phyloP scores from a whole-genome alignment of 805 yeast species.

The Wickerhamomyces queroliae region DNA sequence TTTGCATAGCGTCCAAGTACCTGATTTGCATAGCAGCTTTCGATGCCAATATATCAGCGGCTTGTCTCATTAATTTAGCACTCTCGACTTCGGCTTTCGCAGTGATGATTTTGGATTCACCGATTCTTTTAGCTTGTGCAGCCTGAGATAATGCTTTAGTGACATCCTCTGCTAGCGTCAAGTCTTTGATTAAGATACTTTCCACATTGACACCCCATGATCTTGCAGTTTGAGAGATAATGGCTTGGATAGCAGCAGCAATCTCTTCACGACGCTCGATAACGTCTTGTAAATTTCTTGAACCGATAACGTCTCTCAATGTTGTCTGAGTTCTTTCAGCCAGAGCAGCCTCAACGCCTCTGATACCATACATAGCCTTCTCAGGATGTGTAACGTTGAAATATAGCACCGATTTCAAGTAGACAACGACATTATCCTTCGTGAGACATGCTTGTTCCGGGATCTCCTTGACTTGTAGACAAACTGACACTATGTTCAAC shows the following conservation, averaged over 20 bases:
- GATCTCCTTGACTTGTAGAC: conserved; percentile 54
- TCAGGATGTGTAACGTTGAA: conserved; percentile 65
- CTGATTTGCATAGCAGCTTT: conserved; percentile 77
- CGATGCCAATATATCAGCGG: conserved; percentile 69
- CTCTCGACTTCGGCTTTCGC: conserved; percentile 74
- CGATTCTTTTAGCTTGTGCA: conserved; percentile 70
- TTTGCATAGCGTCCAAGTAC: conserved; percentile 74
- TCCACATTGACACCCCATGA: conserved; percentile 72
- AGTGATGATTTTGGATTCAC: conserved; percentile 70
- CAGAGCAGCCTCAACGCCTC: conserved; percentile 48
- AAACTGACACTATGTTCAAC: conserved; percentile 43
- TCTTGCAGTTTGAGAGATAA: conserved; percentile 54
- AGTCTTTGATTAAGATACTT: conserved; percentile 62
- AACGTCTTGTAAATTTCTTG: conserved; percentile 60
- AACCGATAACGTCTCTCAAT: conserved; percentile 64
- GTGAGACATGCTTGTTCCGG: conserved; percentile 68
- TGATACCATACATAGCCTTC: conserved; percentile 54
- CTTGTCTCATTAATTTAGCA: conserved; percentile 72
- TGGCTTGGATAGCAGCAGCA: conserved; percentile 56
- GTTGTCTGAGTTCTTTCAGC: conserved; percentile 69
- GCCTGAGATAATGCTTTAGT: conserved; percentile 63
- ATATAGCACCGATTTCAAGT: conserved; percentile 61
- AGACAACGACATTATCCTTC: conserved; percentile 59
- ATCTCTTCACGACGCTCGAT: conserved; percentile 69
- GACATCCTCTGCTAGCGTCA: conserved; percentile 47